phyloP scores from a whole-genome alignment of 1,284 basidiomycete species.

The Ceratobasidium sp. region DNA sequence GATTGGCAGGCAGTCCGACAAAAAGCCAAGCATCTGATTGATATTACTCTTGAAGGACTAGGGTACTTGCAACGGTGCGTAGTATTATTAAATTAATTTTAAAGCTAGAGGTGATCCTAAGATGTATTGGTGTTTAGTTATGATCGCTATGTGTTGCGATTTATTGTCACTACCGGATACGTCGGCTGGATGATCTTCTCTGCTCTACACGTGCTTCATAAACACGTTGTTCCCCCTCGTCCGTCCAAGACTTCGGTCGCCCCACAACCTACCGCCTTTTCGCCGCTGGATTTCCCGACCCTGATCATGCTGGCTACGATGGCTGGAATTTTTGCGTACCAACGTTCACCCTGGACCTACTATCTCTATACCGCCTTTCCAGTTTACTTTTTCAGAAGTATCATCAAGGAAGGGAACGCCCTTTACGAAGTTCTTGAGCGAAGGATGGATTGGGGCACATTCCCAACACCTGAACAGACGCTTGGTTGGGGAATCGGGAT shows the following conservation, averaged over 20 bases:
- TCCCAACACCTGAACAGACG: constrained; percentile 22
- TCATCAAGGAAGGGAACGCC: constrained; percentile 33
- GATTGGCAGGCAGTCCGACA: constrained; percentile 65
- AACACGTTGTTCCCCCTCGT: constrained; percentile 47
- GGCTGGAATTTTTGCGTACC: constrained; percentile 69
- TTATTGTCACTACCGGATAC: constrained; percentile 78
- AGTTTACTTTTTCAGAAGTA: constrained; percentile 67
- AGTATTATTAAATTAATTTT: neutral
- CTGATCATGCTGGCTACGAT: constrained; percentile 53
- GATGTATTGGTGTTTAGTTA: constrained; percentile 59
- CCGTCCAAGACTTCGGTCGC: constrained; percentile 45
- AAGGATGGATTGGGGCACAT: constrained; percentile 35
- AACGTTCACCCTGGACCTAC: constrained; percentile 76
- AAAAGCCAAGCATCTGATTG: constrained; percentile 66
- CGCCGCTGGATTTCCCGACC: constrained; percentile 49
- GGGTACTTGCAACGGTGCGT: constrained; percentile 82
- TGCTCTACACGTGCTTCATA: constrained; percentile 33
- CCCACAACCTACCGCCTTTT: constrained; percentile 60
- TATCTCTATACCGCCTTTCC: constrained; percentile 83
- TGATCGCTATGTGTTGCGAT: constrained; percentile 77
- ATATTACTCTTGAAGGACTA: constrained; percentile 69
- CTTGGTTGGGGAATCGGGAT: constrained; percentile 53
- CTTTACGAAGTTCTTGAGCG: constrained; percentile 39
- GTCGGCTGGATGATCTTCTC: constrained; percentile 69
- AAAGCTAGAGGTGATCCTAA: neutral